Evolutionary conservation across 1,284 basidiomycete genomes (phyloP), one percentile per base, ranked within the genome.

Genomic region (Malassezia restricta): DNA sequence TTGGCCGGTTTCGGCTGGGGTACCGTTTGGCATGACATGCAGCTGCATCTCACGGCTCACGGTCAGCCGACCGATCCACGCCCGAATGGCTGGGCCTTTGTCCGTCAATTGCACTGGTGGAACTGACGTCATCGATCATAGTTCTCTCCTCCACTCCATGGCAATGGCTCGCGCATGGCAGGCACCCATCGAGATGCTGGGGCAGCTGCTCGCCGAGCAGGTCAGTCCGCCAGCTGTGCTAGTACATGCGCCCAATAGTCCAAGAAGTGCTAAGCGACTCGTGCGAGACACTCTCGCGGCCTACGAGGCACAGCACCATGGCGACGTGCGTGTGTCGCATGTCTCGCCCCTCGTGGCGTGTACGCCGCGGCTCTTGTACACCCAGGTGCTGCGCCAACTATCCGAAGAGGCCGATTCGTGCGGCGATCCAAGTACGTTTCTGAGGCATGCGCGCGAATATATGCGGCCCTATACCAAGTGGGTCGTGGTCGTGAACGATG

Each of bases 401-500:
- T 39, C 43, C n/a, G n/a, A 20, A 11, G 20, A 37, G 5, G 48
- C 33, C 8, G 43, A 40, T 8, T 28, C 47, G 2, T 44, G 43
- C 38, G 14, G 47, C 6, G 53, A 55, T 29, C 27, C 49, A 7
- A 29, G 47, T 28, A 31, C 27, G 4, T 55, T 55, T 28, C 30
- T 55, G 8, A 43, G 45, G 42, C 46, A 29, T 27, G 15, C 47
- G 14, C 37, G 39, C 14, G 27, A 12, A 11, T 30, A 38, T 6
- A 33, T 30, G 14, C 8, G 17, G 31, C 47, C 20, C 32, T n/a
- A 40, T n/a, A 46, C 40, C 7, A 53, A 51, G 28, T 14, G 62
- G 11, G 49, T 65, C 9, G 27, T 70, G 9, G 56, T 62, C 12
- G 52, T 71, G 43, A 52, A 64, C 14, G 57, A 65, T 33, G 61